Evolutionary conservation across 768 basidiomycete genomes (phyloP).

Genomic region (Calocera cornea): DNA sequence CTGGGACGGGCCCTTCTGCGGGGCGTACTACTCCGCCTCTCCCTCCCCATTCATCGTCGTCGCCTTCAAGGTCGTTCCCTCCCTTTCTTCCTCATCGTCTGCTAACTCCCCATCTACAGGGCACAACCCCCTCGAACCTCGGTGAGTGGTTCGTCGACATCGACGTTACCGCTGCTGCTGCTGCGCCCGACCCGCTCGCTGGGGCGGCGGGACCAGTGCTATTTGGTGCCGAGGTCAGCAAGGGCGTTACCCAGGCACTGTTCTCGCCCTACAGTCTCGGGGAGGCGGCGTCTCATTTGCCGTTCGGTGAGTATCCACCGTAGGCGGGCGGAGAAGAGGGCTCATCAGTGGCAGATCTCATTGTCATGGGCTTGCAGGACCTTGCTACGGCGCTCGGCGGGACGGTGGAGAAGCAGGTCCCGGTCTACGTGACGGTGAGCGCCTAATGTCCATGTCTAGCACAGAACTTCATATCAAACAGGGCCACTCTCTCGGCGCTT

Average conservation of each 20-base stretch:
- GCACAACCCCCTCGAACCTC: background rate
- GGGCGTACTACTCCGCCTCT: background rate
- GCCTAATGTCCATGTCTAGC: background rate
- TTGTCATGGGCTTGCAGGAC: background rate
- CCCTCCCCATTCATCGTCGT: background rate
- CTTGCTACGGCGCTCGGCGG: background rate
- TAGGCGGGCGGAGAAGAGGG: background rate
- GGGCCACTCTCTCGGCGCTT: conserved; percentile 1
- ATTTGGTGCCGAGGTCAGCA: background rate
- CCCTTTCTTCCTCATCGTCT: background rate
- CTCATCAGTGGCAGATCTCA: background rate
- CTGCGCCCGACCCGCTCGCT: background rate
- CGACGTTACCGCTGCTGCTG: background rate
- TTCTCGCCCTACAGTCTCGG: background rate
- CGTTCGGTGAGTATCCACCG: background rate
- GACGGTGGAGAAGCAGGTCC: background rate
- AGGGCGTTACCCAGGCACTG: background rate
- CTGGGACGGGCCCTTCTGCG: conserved; percentile 2
- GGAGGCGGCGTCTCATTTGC: background rate
- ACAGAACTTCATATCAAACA: too few species aligned
- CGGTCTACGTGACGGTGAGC: background rate
- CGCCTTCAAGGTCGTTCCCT: background rate
- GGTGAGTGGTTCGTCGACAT: background rate
- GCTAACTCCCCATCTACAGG: background rate
- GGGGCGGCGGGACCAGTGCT: background rate